Conservation (phyloP, 2,329 filamentous ascomycete genomes). For the Neofusicoccum laricinum region DNA sequence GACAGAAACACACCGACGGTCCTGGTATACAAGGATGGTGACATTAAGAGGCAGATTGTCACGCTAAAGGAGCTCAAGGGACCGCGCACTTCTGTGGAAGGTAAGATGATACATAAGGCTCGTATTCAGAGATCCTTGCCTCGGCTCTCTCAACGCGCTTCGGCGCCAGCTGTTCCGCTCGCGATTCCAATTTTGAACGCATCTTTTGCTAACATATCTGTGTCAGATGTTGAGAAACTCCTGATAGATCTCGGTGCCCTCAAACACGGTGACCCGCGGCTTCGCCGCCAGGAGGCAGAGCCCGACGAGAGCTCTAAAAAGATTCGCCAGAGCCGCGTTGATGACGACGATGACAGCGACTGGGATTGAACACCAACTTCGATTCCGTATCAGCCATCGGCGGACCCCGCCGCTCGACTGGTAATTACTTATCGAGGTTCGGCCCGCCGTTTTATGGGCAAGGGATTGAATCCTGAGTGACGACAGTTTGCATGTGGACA, state of each 20-base stretch:
- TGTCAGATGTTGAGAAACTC: slow-evolving; percentile 69
- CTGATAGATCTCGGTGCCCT: slow-evolving; percentile 81
- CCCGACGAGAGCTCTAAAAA: slow-evolving; percentile 56
- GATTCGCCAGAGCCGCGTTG: slow-evolving; percentile 46
- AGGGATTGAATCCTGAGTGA: neutral
- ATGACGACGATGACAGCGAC: slow-evolving; percentile 54
- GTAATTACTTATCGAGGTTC: neutral
- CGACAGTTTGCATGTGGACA: neutral
- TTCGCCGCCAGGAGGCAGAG: slow-evolving; percentile 57
- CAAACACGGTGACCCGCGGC: slow-evolving; percentile 71
- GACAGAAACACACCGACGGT: slow-evolving; percentile 94
- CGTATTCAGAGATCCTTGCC: neutral
- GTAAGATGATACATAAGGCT: slow-evolving; percentile 18
- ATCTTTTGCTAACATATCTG: neutral
- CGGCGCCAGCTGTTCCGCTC: neutral
- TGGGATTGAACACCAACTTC: slow-evolving; percentile 50
- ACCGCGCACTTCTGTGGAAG: slow-evolving; percentile 26
- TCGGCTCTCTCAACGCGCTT: neutral
- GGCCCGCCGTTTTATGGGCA: neutral
- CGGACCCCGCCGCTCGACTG: neutral
- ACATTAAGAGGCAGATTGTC: slow-evolving; percentile 90
- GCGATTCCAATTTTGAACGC: neutral
- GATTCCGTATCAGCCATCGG: neutral
- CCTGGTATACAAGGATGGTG: slow-evolving; percentile 84
- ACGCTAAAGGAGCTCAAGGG: slow-evolving; percentile 79